Conservation (phyloP, 768 basidiomycete genomes). For the Lentinula boryana region DNA sequence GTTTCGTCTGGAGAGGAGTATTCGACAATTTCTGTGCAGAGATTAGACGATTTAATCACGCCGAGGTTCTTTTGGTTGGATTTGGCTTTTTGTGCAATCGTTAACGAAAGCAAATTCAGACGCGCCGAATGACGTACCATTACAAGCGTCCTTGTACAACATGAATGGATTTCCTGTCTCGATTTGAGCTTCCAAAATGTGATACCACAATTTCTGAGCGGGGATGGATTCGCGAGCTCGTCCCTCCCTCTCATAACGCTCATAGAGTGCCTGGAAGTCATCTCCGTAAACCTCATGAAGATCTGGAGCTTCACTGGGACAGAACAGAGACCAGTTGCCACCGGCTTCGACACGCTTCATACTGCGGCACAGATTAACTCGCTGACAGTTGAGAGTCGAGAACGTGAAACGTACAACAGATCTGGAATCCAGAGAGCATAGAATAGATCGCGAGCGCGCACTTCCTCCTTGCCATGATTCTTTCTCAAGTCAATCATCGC, state of each 20-base stretch:
- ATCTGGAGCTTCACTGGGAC: conserved; percentile 92
- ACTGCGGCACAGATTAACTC: conserved; percentile 30
- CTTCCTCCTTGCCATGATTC: conserved; percentile 99
- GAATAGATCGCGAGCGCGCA: conserved; percentile 93
- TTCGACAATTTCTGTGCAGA: conserved; percentile 99
- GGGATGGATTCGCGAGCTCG: conserved; percentile 78
- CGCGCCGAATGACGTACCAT: conserved; percentile 46
- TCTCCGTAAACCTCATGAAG: conserved; percentile 84
- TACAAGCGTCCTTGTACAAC: conserved; percentile 96
- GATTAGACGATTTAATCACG: conserved; percentile 98
- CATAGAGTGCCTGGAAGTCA: conserved; percentile 84
- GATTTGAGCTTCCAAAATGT: conserved; percentile 92
- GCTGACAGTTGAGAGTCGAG: background rate
- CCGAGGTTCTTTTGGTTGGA: conserved; percentile 99
- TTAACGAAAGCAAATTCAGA: background rate
- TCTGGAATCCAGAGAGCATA: conserved; percentile 98
- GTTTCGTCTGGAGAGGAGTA: conserved; percentile 97
- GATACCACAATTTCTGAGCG: conserved; percentile 99
- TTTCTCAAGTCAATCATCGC: conserved; percentile 97
- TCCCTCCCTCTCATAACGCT: conserved; percentile 86
- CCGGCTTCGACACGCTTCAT: conserved; percentile 96
- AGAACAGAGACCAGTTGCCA: conserved; percentile 93
- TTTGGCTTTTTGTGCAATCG: conserved; percentile 52
- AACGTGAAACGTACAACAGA: conserved; percentile 66
- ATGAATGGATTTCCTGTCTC: conserved; percentile 99